Percentiles rank a stretch among this genome's conserved stretches.
These are phyloP conservation scores for Orbilia blumenaviensis DNA, from an alignment of 2,329 filamentous ascomycete genomes.

Conservation along the genomic window DNA sequence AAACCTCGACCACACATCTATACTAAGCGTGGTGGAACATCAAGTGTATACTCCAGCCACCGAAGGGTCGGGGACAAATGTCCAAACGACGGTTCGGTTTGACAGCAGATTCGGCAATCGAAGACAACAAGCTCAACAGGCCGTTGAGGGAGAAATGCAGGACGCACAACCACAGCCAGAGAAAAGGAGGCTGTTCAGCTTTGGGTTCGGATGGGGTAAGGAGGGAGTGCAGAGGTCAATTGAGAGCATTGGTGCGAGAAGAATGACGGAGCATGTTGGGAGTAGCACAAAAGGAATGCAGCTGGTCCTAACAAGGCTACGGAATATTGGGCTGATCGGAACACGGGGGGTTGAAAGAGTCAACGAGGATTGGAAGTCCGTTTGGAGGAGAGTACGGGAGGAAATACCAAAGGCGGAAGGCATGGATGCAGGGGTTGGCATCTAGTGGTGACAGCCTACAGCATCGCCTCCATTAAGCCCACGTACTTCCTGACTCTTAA, in stretches of 20 bases:
- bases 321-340: conserved; percentile 73
- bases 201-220: conserved; percentile 68
- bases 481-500: not conserved
- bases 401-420: conserved; percentile 45
- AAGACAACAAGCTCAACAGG: conserved; percentile 60
- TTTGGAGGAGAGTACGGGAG: conserved; percentile 56
- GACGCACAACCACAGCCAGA: conserved; percentile 60
- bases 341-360: conserved; percentile 76
- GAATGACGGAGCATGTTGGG: conserved; percentile 78
- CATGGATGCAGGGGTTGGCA: conserved; percentile 27
- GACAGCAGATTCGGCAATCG: conserved; percentile 57
- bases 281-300: conserved; percentile 86
- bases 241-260: conserved; percentile 78
- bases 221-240: conserved; percentile 80
- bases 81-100: conserved; percentile 57
- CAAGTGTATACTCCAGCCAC: conserved; percentile 71
- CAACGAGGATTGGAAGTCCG: conserved; percentile 65
- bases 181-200: conserved; percentile 66
- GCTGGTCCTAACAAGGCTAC: conserved; percentile 77
- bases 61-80: conserved; percentile 59
- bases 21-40: conserved; percentile 79
- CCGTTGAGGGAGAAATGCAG: conserved; percentile 59
- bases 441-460: not conserved
- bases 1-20: conserved; percentile 83
- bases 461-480: too few relatives aligned